Conservation (phyloP, 139 green algal species). For the Picochlorum sp. region DNA sequence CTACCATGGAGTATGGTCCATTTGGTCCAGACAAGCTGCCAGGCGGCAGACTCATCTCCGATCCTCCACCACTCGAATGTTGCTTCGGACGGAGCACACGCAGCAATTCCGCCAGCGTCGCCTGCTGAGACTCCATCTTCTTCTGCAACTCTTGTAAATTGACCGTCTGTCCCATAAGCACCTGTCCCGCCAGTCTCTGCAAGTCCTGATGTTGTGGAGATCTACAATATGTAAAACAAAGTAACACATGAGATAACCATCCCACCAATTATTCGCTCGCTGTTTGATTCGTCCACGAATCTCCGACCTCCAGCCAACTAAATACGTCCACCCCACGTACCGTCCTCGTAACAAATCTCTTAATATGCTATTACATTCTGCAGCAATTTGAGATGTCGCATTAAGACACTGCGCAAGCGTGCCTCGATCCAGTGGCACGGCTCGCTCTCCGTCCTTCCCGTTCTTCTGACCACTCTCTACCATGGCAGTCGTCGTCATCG, state of each 20-base stretch:
- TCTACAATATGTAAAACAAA: not conserved
- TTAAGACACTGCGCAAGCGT: slow-evolving; percentile 17
- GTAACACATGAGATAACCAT: not conserved
- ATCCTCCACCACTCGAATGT: not conserved
- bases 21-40: not conserved
- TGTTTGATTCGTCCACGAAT: too few relatives aligned
- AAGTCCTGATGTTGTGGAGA: slow-evolving; percentile 31
- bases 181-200: slow-evolving; percentile 24
- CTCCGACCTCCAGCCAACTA: too few relatives aligned
- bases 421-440: not conserved
- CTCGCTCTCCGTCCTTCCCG: not conserved
- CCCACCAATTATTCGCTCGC: not conserved
- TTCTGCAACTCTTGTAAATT: slow-evolving; percentile 22
- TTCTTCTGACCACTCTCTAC: too few relatives aligned
- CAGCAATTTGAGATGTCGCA: slow-evolving; percentile 25
- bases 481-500: not conserved
- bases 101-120: slow-evolving; percentile 26
- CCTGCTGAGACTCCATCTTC: slow-evolving; percentile 33
- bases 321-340: not conserved
- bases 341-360: slow-evolving; percentile 26
- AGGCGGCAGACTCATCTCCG: not conserved
- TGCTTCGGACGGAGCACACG: slow-evolving; percentile 5
- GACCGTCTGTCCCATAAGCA: slow-evolving; percentile 17
- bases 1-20: not conserved
- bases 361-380: slow-evolving; percentile 31